phyloP scores from a whole-genome alignment of 768 basidiomycete species.

The Udeniomyces megalosporus region DNA sequence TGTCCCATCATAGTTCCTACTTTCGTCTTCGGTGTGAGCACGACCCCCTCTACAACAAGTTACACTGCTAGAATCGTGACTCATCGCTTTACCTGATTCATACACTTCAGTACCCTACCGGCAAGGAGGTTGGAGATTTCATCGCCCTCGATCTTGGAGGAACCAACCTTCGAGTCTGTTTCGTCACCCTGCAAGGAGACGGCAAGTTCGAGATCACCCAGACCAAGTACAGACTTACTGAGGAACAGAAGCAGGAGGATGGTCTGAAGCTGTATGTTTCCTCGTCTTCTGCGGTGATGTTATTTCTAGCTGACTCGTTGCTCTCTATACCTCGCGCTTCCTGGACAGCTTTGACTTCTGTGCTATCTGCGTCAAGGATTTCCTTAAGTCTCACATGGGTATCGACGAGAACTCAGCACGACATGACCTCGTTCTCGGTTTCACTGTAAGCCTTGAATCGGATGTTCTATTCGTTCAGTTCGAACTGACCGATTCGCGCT shows the following conservation, averaged over 20 bases:
- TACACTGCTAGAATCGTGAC: neutral
- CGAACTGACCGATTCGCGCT: conserved; percentile 67
- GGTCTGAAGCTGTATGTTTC: conserved; percentile 59
- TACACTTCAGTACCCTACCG: conserved; percentile 55
- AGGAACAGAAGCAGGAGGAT: conserved; percentile 97
- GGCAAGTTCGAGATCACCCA: conserved; percentile 98
- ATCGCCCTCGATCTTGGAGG: conserved; percentile 61
- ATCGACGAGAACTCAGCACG: conserved; percentile 25
- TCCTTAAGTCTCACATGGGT: conserved; percentile 54
- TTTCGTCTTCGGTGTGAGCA: conserved; percentile 52
- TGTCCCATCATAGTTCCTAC: conserved; percentile 71
- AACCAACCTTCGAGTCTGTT: conserved; percentile 95
- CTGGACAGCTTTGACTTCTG: conserved; percentile 65
- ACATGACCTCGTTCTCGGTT: conserved; percentile 62
- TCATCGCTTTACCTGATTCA: neutral
- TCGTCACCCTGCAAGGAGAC: conserved; percentile 75
- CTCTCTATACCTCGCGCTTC: neutral
- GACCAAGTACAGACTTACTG: conserved; percentile 87
- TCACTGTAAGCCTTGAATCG: conserved; percentile 48
- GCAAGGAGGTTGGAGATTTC: conserved; percentile 72
- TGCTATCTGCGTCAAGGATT: conserved; percentile 77
- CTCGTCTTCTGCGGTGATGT: too few relatives aligned
- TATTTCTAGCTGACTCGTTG: neutral
- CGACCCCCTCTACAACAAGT: neutral
- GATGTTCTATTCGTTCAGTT: conserved; percentile 38